A percentile compares a stretch with the other conserved stretches of the same genome.
Evolutionary conservation across 768 basidiomycete species (phyloP).

Genomic region (Lentinus tigrinus): DNA sequence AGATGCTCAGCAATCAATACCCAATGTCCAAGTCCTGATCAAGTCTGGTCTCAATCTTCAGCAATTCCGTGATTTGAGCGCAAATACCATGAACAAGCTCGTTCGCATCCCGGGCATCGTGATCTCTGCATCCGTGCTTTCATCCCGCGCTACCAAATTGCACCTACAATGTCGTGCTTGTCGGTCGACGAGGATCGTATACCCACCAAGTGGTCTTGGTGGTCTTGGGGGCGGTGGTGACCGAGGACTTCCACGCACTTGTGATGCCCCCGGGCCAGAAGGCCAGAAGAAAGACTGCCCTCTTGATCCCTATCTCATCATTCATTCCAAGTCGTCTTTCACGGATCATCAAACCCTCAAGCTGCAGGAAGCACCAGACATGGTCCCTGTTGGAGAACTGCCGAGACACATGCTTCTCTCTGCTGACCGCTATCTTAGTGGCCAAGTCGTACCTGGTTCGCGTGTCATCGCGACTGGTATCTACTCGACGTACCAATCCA

Average conservation of each 20-base stretch:
- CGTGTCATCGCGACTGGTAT: conserved; percentile 93
- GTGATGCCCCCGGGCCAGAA: conserved; percentile 76
- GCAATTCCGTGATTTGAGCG: conserved; percentile 91
- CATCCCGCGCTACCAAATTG: conserved; percentile 89
- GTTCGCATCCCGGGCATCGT: conserved; percentile 98
- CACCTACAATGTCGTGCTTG: conserved; percentile 93
- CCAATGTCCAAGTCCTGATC: conserved; percentile 83
- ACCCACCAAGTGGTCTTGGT: conserved; percentile 76
- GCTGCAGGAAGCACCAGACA: conserved; percentile 97
- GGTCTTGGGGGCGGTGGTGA: conserved; percentile 88
- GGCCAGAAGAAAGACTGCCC: conserved; percentile 95
- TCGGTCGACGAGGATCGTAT: conserved; percentile 72
- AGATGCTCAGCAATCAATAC: conserved; percentile 47
- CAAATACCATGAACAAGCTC: conserved; percentile 92
- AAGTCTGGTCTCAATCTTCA: conserved; percentile 90
- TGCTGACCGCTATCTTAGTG: conserved; percentile 87
- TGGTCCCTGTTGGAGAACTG: conserved; percentile 98
- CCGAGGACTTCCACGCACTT: conserved; percentile 80
- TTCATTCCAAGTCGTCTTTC: conserved; percentile 92
- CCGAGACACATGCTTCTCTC: conserved; percentile 94
- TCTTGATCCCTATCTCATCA: conserved; percentile 91
- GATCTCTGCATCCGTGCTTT: conserved; percentile 92
- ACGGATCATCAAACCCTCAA: conserved; percentile 96
- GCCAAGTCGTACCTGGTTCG: conserved; percentile 94
- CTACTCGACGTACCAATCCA: conserved; percentile 92